Evolutionary conservation across 2,329 filamentous ascomycete species (phyloP), one percentile per base, ranked within the genome.

Genomic region (Ceratocystis diversiconidia): DNA sequence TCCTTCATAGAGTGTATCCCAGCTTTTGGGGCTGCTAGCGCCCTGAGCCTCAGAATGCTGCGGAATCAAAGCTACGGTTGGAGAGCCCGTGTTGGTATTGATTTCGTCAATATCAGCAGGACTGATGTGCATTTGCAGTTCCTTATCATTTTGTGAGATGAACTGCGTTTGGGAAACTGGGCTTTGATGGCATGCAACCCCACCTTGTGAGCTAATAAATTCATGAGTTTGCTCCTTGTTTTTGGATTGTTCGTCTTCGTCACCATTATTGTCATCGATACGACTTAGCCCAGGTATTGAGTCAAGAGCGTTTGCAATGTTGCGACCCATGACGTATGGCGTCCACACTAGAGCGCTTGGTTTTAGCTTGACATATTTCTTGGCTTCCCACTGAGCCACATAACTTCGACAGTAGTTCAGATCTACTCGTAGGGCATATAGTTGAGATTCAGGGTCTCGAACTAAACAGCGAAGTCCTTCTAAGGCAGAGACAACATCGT

Each of bases 281-380:
- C 88, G 90, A 12, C 92, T 92, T 64, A 97, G 78, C 5, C 87
- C 82, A 5, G 89, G 89, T 5, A 86, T 89, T 62, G 91, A 83
- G 72, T 95, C 90, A 71, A 94, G 92, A 71, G 90, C 89, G 3
- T 87, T 87, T 44, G 88, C 84, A 70, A 88, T 92, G 73, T 84
- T 87, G 68, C 90, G 85, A 30, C 94, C 92, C 91, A 96, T 97
- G 52, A 97, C 86, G 73, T 96, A 99, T 0, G 94, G 94, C 15
- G 92, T 96, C 94, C 94, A 99, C 10, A 92, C 87, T 30, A 99
- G 80, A 19, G 85, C 85, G 57, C 87, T 85, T 0, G 88, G 84
- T 69, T 94, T 88, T 44, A 99, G 82, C 71, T 85, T 88, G 25
- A 96, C 89, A 70, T 96, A 95, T 8, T 87, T 86, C 73, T 96